phyloP scores from a whole-genome alignment of 2,329 filamentous ascomycete species.

The Arthrobotrys sphaeroides region DNA sequence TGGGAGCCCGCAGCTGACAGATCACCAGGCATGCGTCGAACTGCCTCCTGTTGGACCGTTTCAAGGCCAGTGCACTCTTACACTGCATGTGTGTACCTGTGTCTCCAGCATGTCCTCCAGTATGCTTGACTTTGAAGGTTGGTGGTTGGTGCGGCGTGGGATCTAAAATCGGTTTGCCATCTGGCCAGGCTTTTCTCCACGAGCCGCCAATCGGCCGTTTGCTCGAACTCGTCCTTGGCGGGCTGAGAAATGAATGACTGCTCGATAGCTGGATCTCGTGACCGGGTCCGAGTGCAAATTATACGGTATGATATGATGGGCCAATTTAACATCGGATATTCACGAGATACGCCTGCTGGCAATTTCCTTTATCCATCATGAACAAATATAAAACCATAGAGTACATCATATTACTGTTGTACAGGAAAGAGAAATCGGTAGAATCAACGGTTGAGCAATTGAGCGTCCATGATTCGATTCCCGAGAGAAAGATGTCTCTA shows the following conservation, averaged over 20 bases:
- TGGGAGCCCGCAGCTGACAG: slow-evolving; percentile 14
- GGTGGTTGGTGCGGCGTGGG: background rate
- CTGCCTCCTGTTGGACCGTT: slow-evolving; percentile 25
- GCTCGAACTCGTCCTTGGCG: too few species aligned
- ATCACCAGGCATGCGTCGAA: slow-evolving; percentile 11
- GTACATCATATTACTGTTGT: slow-evolving; percentile 6
- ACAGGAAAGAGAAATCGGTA: background rate
- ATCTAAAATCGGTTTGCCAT: slow-evolving; percentile 17
- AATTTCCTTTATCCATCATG: background rate
- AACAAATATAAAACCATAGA: background rate
- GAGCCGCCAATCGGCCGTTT: too few species aligned
- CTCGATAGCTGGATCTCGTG: background rate
- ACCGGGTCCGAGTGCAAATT: background rate
- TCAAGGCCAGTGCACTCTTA: background rate
- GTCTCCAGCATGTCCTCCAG: too few species aligned
- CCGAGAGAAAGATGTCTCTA: background rate
- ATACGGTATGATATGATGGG: background rate
- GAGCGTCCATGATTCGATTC: background rate
- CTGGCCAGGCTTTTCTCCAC: too few species aligned
- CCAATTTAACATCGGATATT: slow-evolving; percentile 7
- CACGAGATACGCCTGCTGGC: background rate
- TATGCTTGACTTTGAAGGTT: too few species aligned
- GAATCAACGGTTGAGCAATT: too few species aligned
- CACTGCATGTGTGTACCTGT: too few species aligned
- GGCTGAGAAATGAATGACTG: too few species aligned